Conservation (phyloP, 495 filamentous ascomycete genomes). For the Usnea hakonensis region DNA sequence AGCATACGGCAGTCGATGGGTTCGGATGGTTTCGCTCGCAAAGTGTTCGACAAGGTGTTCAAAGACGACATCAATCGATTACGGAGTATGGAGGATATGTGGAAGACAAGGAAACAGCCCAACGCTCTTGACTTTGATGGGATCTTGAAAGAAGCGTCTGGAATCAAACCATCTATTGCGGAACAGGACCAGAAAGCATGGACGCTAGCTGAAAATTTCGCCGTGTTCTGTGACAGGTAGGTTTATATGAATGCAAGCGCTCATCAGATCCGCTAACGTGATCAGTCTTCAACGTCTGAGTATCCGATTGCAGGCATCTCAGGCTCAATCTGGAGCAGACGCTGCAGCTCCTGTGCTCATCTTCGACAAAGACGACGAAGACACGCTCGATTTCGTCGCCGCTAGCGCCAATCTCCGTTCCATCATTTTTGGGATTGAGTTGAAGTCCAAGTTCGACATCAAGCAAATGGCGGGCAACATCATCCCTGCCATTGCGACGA, state of each 20-base stretch:
- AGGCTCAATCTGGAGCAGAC: conserved; percentile 42
- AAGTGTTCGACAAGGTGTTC: conserved; percentile 92
- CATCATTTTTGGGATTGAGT: conserved; percentile 74
- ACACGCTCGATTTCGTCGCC: conserved; percentile 91
- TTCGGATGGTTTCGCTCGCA: conserved; percentile 64
- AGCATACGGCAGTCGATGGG: conserved; percentile 78
- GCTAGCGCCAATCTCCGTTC: conserved; percentile 84
- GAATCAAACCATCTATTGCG: conserved; percentile 46
- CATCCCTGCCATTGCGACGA: conserved; percentile 96
- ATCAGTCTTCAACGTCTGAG: conserved; percentile 64
- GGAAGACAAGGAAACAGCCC: conserved; percentile 74
- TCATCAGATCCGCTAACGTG: conserved; percentile 1
- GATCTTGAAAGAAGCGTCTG: conserved; percentile 41
- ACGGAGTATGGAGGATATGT: conserved; percentile 91
- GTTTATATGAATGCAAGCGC: neutral
- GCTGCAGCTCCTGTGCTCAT: conserved; percentile 55
- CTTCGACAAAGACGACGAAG: conserved; percentile 96
- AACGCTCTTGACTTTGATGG: conserved; percentile 59
- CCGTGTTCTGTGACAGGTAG: conserved; percentile 75
- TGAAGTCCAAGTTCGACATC: conserved; percentile 87
- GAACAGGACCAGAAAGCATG: conserved; percentile 69
- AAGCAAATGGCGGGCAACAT: conserved; percentile 99
- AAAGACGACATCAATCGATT: conserved; percentile 75
- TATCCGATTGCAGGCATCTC: conserved; percentile 55
- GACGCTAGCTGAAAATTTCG: conserved; percentile 71